Percentiles rank a stretch among this genome's conserved stretches.
Conservation (phyloP, 2,329 filamentous ascomycete genomes). For the Cephalotrichum gorgonifer region DNA sequence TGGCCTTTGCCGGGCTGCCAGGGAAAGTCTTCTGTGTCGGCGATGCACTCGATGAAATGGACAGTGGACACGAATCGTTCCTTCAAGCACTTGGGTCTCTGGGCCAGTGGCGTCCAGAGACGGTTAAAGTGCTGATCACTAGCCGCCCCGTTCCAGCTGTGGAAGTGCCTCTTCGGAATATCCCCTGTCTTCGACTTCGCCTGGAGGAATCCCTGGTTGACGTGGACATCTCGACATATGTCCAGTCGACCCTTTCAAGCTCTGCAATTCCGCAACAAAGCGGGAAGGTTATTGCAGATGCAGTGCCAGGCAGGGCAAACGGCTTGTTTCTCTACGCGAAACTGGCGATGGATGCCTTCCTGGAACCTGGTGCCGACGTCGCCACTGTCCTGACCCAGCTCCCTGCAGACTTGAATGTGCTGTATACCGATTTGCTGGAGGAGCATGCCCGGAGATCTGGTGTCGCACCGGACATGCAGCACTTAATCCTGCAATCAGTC, state of each 20-base stretch:
- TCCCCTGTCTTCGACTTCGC: constrained; percentile 16
- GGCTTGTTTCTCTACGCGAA: constrained; percentile 34
- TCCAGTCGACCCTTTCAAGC: constrained; percentile 12
- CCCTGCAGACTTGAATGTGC: constrained; percentile 23
- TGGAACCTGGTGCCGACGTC: constrained; percentile 15
- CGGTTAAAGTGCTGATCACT: constrained; percentile 31
- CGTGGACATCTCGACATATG: constrained; percentile 26
- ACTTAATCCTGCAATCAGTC: constrained; percentile 26
- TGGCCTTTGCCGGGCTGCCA: constrained; percentile 12
- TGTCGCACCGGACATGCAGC: constrained; percentile 21
- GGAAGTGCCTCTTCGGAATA: constrained; percentile 18
- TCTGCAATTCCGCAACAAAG: constrained; percentile 11
- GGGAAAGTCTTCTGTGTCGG: constrained; percentile 24
- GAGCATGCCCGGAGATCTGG: constrained; percentile 24
- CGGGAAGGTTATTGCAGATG: constrained; percentile 13
- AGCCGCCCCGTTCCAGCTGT: constrained; percentile 24
- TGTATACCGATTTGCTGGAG: constrained; percentile 28
- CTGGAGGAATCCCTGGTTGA: constrained; percentile 25
- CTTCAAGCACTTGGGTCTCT: constrained; percentile 20
- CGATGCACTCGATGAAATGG: constrained; percentile 38
- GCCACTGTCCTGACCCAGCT: constrained; percentile 18
- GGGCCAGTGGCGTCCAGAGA: constrained; percentile 16
- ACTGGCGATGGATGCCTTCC: constrained; percentile 28
- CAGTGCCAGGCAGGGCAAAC: constrained; percentile 24
- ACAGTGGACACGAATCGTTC: constrained; percentile 23